Base-by-base conservation (phyloP, 1,284 basidiomycete genomes). In the Puccinia triticina region DNA sequence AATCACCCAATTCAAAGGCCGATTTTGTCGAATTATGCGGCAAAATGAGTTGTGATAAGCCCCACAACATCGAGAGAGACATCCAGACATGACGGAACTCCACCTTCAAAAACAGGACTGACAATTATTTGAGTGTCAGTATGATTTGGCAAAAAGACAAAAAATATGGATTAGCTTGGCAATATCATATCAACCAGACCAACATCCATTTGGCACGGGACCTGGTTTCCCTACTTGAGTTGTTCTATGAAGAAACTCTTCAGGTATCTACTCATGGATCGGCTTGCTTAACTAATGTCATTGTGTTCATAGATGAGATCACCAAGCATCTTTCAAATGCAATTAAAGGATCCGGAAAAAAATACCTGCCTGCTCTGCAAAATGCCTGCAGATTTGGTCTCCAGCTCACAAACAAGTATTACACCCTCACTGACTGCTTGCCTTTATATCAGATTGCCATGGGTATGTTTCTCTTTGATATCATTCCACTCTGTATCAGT, bases 231-330 rank as follows among this genome's bases (percentile, higher is more conserved):
- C 21, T 29, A 23, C 61, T 32, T 7, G 18, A 64, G 34, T 16
- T 64, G 29, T 64, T 64, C 61, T 64, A 29, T 32, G 61, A 64
- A 64, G 7, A 29, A 64, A 64, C 61, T n/a, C n/a, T n/a, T n/a
- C n/a, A n/a, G n/a, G n/a, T n/a, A n/a, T n/a, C n/a, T n/a, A n/a
- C n/a, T n/a, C n/a, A n/a, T n/a, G n/a, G n/a, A n/a, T n/a, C n/a
- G n/a, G n/a, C n/a, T n/a, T n/a, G n/a, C n/a, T n/a, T n/a, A n/a
- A n/a, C n/a, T n/a, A n/a, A n/a, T n/a, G n/a, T n/a, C n/a, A n/a
- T n/a, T n/a, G n/a, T n/a, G n/a, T n/a, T n/a, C n/a, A n/a, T n/a
- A n/a, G n/a, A n/a, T n/a, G n/a, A n/a, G n/a, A n/a, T n/a, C n/a
- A n/a, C n/a, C n/a, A n/a, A n/a, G n/a, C n/a, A n/a, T n/a, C n/a